Evolutionary conservation across 2,329 filamentous ascomycete genomes (phyloP).

Genomic region (Tolypocladium ovalisporum): DNA sequence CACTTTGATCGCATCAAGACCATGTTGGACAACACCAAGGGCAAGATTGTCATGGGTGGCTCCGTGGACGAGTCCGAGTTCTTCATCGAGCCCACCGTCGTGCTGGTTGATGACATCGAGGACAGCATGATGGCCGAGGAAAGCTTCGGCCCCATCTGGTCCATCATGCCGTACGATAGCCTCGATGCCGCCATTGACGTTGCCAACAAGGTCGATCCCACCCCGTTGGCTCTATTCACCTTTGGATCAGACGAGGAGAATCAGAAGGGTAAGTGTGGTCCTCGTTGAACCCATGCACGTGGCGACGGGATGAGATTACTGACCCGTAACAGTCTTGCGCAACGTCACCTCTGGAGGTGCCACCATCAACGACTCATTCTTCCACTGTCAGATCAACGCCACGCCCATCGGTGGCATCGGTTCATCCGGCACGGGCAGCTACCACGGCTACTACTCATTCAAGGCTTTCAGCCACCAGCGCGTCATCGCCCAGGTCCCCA

Average conservation of each 20-base stretch:
- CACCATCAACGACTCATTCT: constrained; percentile 36
- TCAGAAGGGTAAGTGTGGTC: constrained; percentile 49
- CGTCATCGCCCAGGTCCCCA: constrained; percentile 23
- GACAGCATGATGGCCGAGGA: constrained; percentile 78
- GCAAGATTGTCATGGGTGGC: constrained; percentile 81
- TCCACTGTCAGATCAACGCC: constrained; percentile 29
- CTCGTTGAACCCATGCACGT: not conserved
- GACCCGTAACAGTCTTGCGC: constrained; percentile 19
- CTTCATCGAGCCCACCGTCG: constrained; percentile 87
- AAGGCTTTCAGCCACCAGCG: constrained; percentile 29
- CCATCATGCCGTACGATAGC: constrained; percentile 65
- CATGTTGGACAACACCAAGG: constrained; percentile 76
- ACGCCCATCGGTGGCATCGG: constrained; percentile 40
- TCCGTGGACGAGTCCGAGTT: constrained; percentile 67
- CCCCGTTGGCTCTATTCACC: constrained; percentile 72
- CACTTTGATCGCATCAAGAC: constrained; percentile 78
- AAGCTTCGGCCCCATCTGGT: constrained; percentile 87
- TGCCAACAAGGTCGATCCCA: constrained; percentile 71
- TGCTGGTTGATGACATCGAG: constrained; percentile 59
- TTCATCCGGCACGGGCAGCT: constrained; percentile 33
- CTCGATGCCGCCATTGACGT: constrained; percentile 79
- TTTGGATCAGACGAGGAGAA: constrained; percentile 78
- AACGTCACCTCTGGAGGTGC: constrained; percentile 36
- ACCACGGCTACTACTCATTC: constrained; percentile 38
- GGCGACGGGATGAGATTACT: constrained; percentile 10